These are phyloP conservation scores for Phytophthora palmivora DNA, from an alignment of 352 stramenopile species.

Conservation along the genomic window DNA sequence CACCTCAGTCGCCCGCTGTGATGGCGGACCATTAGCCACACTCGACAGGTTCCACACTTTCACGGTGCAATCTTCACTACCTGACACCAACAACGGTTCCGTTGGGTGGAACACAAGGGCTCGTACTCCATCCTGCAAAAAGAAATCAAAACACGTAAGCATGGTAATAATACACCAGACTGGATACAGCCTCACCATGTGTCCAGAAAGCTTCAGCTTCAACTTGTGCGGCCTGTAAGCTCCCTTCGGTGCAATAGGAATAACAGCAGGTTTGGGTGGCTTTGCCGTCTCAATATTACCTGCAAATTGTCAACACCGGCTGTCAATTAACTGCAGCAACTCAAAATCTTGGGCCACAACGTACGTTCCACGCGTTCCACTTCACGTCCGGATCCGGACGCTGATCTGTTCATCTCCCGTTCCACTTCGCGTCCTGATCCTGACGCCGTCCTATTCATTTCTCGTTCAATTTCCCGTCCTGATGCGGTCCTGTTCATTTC, in stretches of 20 bases:
- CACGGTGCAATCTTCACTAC: constrained; percentile 87
- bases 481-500: constrained; percentile 34
- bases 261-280: constrained; percentile 49
- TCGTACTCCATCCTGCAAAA: constrained; percentile 74
- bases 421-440: constrained; percentile 48
- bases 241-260: constrained; percentile 59
- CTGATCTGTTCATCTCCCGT: constrained; percentile 36
- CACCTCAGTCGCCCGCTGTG: constrained; percentile 74
- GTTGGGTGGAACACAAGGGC: constrained; percentile 83
- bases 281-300: constrained; percentile 47
- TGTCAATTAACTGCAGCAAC: constrained; percentile 4
- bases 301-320: constrained; percentile 17
- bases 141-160: constrained; percentile 2
- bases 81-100: constrained; percentile 82
- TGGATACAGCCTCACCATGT: constrained; percentile 61
- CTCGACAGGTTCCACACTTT: constrained; percentile 84
- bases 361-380: constrained; percentile 46
- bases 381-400: constrained; percentile 39
- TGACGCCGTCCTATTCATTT: constrained; percentile 57
- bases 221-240: constrained; percentile 83
- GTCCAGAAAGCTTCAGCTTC: constrained; percentile 85
- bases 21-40: constrained; percentile 65
- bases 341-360: constrained; percentile 6
- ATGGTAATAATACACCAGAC: constrained; percentile 2
- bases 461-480: constrained; percentile 53